phyloP scores from a whole-genome alignment of 345 rosid species.

The Carallia brachiata region DNA sequence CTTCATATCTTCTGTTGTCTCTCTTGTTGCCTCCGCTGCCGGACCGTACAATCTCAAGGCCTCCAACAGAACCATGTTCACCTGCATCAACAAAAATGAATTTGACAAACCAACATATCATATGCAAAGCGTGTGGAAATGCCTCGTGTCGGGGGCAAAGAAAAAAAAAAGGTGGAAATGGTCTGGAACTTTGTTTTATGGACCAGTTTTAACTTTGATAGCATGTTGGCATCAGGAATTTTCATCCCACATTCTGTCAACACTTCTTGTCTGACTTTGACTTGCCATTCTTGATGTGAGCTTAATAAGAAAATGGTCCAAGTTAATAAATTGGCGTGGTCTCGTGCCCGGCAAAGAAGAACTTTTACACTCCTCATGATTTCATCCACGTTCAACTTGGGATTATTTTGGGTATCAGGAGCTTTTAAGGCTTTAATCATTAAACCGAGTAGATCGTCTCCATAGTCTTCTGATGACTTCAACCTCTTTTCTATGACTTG shows the following conservation, averaged over 20 bases:
- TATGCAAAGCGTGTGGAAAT: too few species aligned
- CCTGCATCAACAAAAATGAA: neutral
- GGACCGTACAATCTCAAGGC: constrained; percentile 8
- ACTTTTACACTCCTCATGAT: constrained; percentile 79
- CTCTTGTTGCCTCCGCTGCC: neutral
- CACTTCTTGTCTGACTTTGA: constrained; percentile 79
- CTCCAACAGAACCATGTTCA: constrained; percentile 13
- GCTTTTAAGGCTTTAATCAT: constrained; percentile 22
- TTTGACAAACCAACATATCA: neutral
- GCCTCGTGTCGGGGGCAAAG: too few species aligned
- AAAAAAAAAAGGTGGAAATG: too few species aligned
- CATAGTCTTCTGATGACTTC: constrained; percentile 32
- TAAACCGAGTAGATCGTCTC: constrained; percentile 65
- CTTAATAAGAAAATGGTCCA: constrained; percentile 79
- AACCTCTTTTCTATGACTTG: constrained; percentile 46
- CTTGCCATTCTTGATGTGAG: constrained; percentile 89
- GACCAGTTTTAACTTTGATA: constrained; percentile 18
- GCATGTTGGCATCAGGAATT: constrained; percentile 10
- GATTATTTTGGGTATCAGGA: constrained; percentile 3
- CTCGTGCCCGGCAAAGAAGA: constrained; percentile 86
- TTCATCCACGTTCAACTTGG: constrained; percentile 28
- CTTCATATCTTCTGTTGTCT: constrained; percentile 24
- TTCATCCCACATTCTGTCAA: constrained; percentile 57
- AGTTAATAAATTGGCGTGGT: constrained; percentile 80
- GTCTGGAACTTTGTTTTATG: neutral